A percentile compares a stretch with the other conserved stretches of the same genome.
Conservation (phyloP, 192 early-diverging fungal species). For the Umbelopsis isabellina region DNA sequence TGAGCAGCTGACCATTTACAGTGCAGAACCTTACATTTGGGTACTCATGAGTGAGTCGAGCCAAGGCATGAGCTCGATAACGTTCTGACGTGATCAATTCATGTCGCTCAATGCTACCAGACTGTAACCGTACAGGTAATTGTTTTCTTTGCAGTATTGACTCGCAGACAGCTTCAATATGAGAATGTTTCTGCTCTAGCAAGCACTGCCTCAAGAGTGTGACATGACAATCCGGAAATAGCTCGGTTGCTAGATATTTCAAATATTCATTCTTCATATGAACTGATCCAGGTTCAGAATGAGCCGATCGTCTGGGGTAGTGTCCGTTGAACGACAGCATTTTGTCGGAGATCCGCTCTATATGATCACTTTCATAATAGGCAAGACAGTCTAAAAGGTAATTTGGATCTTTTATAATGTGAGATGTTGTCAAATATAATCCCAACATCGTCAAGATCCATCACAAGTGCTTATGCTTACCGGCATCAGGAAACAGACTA, state of each 20-base stretch:
- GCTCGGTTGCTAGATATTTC: slow-evolving; percentile 23
- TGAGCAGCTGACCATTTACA: background rate
- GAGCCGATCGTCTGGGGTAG: slow-evolving; percentile 34
- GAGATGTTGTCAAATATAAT: background rate
- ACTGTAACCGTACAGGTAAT: slow-evolving; percentile 33
- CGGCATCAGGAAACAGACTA: slow-evolving; percentile 25
- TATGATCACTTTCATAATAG: slow-evolving; percentile 36
- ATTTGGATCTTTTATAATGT: slow-evolving; percentile 33
- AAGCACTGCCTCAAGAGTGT: slow-evolving; percentile 34
- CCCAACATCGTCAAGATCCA: background rate
- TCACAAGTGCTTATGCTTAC: background rate
- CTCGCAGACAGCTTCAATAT: slow-evolving; percentile 30
- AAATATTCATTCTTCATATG: slow-evolving; percentile 32
- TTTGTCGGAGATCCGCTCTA: slow-evolving; percentile 42
- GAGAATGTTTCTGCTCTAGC: slow-evolving; percentile 19
- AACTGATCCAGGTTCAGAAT: slow-evolving; percentile 20
- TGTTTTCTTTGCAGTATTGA: slow-evolving; percentile 17
- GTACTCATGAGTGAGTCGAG: slow-evolving; percentile 27
- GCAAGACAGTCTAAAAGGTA: slow-evolving; percentile 40
- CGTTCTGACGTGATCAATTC: slow-evolving; percentile 22
- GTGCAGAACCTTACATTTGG: slow-evolving; percentile 30
- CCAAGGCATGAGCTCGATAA: slow-evolving; percentile 26
- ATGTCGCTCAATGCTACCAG: slow-evolving; percentile 20
- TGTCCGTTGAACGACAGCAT: slow-evolving; percentile 30
- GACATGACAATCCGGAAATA: slow-evolving; percentile 49